Evolutionary conservation across 352 stramenopile species (phyloP).

Genomic region (Pythium aquatile): DNA sequence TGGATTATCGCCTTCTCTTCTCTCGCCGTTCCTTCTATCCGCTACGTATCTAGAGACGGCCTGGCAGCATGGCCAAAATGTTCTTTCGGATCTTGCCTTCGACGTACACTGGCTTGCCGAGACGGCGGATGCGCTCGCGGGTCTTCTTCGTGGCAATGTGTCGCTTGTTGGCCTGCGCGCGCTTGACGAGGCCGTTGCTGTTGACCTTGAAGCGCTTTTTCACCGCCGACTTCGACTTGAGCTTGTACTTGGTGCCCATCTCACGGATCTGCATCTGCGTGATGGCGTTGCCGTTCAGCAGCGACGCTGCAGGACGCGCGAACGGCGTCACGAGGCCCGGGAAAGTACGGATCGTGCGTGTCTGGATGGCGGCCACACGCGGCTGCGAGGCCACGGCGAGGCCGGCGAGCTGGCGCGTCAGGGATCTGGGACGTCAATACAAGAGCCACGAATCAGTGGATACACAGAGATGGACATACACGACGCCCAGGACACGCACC

Average conservation of each 20-base stretch:
- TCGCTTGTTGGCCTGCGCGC: conserved; percentile 77
- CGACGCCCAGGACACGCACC: conserved; percentile 9
- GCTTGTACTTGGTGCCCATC: conserved; percentile 68
- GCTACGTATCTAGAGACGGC: conserved; percentile 8
- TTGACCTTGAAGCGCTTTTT: conserved; percentile 88
- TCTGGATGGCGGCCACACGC: conserved; percentile 25
- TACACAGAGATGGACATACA: background rate
- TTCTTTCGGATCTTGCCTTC: conserved; percentile 83
- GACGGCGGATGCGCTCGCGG: conserved; percentile 68
- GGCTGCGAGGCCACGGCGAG: conserved; percentile 39
- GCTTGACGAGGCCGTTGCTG: conserved; percentile 76
- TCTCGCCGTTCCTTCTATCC: background rate
- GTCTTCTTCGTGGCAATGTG: conserved; percentile 87
- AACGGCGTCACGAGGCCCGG: conserved; percentile 21
- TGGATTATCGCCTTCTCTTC: background rate
- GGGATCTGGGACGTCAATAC: conserved; percentile 34
- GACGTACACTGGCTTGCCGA: conserved; percentile 71
- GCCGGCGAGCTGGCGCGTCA: conserved; percentile 53
- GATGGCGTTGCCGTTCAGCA: conserved; percentile 33
- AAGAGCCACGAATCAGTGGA: background rate
- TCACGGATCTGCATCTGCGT: conserved; percentile 51
- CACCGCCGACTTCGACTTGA: conserved; percentile 78
- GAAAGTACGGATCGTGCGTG: conserved; percentile 11
- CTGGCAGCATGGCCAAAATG: conserved; percentile 63
- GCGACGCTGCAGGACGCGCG: conserved; percentile 26